Base-by-base conservation (phyloP, 768 basidiomycete species). In the Collybia sordida region DNA sequence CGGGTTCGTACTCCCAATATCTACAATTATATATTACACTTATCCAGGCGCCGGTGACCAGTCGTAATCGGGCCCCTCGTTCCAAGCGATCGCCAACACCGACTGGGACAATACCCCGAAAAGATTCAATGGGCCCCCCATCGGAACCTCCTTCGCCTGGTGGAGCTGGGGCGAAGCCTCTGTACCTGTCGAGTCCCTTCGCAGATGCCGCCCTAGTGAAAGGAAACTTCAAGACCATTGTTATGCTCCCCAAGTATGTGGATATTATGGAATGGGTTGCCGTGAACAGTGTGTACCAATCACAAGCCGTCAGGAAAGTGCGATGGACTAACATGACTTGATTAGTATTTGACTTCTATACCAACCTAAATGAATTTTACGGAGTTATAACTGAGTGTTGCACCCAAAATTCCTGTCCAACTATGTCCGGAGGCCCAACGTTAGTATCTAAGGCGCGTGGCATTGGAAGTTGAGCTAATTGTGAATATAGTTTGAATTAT, bases 231-330 rank as follows among this genome's bases (percentile, higher is more conserved):
- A 98, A 96, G 74, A 97, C 94, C 3, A 98, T 98, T 60, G 94
- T 98, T 50, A 89, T 93, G 71, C 79, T 93, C 47, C 96, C 96
- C 6, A 97, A 96, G 66, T 97, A 95, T 59, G 88, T 91, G 23
- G 93, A 96, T 64, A 86, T 92, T 50, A 95, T 93, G 80, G 94
- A 97, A 64, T 97, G 94, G 94, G 94, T 96, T 23, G 94, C 93
- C 9, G 88, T 93, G 37, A 96, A 96, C 61, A 82, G 94, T 96
- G 59, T 64, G 86, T 79, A 11, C 40, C 23, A 6, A 18, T 22
- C 17, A 14, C 35, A 47, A 25, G 36, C 42, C 46, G 36, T 5
- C 22, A 28, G 27, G 39, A 12, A 11, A 9, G 21, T 41, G 21
- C 31, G 17, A 14, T 36, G 37, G 12, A 35, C 25, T n/a, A 4